Percentiles rank a stretch among this genome's conserved stretches.
Conservation (phyloP, 1,284 basidiomycete genomes). For the Ceratobasidium sp. region DNA sequence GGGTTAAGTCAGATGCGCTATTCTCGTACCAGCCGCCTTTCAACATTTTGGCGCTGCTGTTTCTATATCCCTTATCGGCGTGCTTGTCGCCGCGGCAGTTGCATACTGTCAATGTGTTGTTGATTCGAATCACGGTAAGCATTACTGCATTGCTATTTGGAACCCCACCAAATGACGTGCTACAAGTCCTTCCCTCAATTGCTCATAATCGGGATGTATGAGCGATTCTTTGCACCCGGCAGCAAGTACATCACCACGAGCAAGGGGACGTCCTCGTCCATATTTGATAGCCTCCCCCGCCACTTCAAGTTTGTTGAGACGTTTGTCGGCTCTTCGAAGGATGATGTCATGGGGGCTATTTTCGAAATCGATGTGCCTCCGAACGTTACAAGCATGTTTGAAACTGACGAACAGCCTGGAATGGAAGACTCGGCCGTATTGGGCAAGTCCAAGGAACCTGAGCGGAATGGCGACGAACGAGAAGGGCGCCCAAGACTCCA, state of each 20-base stretch:
- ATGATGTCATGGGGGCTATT: slow-evolving; percentile 73
- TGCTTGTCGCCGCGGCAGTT: slow-evolving; percentile 72
- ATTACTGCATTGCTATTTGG: slow-evolving; percentile 29
- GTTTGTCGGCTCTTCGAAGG: slow-evolving; percentile 67
- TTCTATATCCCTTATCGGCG: slow-evolving; percentile 79
- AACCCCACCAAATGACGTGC: neutral
- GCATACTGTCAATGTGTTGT: slow-evolving; percentile 80
- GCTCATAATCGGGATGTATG: slow-evolving; percentile 78
- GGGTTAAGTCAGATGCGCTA: slow-evolving; percentile 86
- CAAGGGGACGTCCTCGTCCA: slow-evolving; percentile 59
- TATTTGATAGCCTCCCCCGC: slow-evolving; percentile 65
- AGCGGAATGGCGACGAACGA: neutral
- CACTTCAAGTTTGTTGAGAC: slow-evolving; percentile 71
- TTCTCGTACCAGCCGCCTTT: slow-evolving; percentile 90
- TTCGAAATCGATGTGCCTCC: slow-evolving; percentile 65
- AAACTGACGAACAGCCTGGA: slow-evolving; percentile 15
- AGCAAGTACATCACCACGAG: slow-evolving; percentile 60
- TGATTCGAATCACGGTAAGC: slow-evolving; percentile 75
- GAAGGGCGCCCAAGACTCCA: slow-evolving; percentile 1
- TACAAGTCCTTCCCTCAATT: slow-evolving; percentile 76
- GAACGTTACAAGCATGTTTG: slow-evolving; percentile 31
- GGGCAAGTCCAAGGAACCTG: slow-evolving; percentile 35
- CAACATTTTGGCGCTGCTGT: slow-evolving; percentile 76
- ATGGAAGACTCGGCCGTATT: slow-evolving; percentile 34
- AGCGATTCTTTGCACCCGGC: slow-evolving; percentile 68